Evolutionary conservation across 768 basidiomycete species (phyloP).

Genomic region (Podaxis mareebaensis): DNA sequence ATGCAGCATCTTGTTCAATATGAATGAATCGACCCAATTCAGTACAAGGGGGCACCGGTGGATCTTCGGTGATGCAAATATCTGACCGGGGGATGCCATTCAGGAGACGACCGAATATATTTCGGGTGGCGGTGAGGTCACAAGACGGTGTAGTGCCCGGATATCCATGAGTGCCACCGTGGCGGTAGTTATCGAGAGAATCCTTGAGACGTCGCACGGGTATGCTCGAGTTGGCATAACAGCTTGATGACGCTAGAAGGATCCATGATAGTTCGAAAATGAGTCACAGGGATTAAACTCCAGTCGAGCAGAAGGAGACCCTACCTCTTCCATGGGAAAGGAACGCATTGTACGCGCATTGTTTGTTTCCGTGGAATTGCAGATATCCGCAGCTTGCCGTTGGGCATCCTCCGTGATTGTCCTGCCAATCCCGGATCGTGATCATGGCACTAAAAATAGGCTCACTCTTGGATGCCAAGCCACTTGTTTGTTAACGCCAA

Average conservation of each 20-base stretch:
- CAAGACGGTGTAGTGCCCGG: neutral
- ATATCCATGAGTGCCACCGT: neutral
- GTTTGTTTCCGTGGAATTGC: slow-evolving; percentile 9
- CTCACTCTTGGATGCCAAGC: slow-evolving; percentile 6
- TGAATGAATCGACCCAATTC: neutral
- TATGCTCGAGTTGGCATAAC: neutral
- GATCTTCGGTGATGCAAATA: neutral
- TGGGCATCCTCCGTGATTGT: slow-evolving; percentile 2
- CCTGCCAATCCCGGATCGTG: slow-evolving; percentile 2
- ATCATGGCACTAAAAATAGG: slow-evolving; percentile 9
- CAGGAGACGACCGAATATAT: slow-evolving; percentile 1
- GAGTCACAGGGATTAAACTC: neutral
- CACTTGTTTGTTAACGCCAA: neutral
- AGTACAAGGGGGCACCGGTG: neutral
- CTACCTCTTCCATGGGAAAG: slow-evolving; percentile 11
- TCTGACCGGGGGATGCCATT: neutral
- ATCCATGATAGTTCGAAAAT: neutral
- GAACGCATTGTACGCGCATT: slow-evolving; percentile 8
- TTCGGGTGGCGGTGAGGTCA: slow-evolving; percentile 1
- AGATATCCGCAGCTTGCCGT: slow-evolving; percentile 3
- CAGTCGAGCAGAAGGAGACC: neutral
- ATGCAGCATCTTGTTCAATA: neutral
- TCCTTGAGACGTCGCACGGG: slow-evolving; percentile 7
- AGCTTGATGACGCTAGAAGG: neutral
- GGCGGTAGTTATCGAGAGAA: neutral